These are phyloP conservation scores for Psophocarpus tetragonolobus DNA, from an alignment of 306 rosid species.

Conservation along the genomic window DNA sequence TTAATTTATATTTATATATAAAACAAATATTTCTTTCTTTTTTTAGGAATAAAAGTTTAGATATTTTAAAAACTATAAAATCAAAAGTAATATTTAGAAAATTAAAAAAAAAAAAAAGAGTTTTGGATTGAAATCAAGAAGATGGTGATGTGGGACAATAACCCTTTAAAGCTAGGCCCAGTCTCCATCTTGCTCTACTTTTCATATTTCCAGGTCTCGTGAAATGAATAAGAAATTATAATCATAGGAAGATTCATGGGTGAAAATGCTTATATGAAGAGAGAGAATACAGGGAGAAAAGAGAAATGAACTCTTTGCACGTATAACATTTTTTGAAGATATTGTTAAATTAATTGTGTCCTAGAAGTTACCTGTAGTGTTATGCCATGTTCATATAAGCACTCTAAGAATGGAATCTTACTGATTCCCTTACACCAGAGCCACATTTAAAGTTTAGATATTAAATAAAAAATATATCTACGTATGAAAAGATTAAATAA, in stretches of 20 bases:
- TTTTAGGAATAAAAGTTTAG: too few species aligned
- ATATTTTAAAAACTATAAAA: too few species aligned
- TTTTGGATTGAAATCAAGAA: background rate
- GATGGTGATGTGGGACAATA: background rate
- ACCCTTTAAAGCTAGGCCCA: background rate
- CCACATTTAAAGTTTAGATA: too few species aligned
- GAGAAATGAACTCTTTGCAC: background rate
- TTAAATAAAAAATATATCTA: too few species aligned
- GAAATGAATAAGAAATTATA: slow-evolving; percentile 3
- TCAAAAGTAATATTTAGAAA: too few species aligned
- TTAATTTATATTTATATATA: too few species aligned
- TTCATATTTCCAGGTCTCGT: background rate
- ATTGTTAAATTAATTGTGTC: background rate
- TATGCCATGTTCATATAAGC: background rate
- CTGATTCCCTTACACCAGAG: too few species aligned
- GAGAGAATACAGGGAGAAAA: background rate
- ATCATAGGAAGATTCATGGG: background rate
- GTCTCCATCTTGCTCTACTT: background rate
- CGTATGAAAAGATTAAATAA: too few species aligned
- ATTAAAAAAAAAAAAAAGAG: too few species aligned
- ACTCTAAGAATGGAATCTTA: background rate
- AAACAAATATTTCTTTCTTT: too few species aligned
- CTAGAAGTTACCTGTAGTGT: background rate
- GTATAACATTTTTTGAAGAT: background rate
- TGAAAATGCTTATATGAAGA: background rate